A percentile compares a stretch with the other conserved stretches of the same genome.
Conservation (phyloP, 148 eudicot species). For the Talinum fruticosum region DNA sequence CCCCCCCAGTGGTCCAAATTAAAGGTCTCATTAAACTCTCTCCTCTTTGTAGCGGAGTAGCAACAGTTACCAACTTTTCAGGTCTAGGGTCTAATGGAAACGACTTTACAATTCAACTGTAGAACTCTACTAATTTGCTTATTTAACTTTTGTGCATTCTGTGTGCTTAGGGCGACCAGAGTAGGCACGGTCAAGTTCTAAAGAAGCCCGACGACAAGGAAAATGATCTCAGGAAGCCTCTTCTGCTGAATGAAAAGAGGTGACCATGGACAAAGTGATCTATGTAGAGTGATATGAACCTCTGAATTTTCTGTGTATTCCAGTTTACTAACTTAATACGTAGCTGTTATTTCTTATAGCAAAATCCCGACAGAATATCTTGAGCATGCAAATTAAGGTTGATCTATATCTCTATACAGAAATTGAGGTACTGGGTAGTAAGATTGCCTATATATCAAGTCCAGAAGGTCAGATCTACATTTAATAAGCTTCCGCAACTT, state of each 20-base stretch:
- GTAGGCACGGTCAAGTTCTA: constrained; percentile 18
- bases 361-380: not conserved
- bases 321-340: not conserved
- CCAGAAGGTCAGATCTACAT: not conserved
- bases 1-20: too few species aligned
- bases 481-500: not conserved
- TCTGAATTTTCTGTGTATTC: not conserved
- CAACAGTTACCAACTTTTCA: not conserved
- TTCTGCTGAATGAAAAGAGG: constrained; percentile 14
- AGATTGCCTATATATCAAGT: not conserved
- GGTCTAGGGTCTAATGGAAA: not conserved
- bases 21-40: too few species aligned
- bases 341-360: not conserved
- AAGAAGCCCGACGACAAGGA: constrained; percentile 27
- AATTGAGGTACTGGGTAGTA: not conserved
- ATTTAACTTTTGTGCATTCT: not conserved
- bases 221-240: constrained; percentile 18
- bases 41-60: too few species aligned
- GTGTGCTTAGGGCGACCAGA: constrained; percentile 28
- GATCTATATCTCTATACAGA: not conserved
- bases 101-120: not conserved
- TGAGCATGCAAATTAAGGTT: not conserved
- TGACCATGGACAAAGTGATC: not conserved
- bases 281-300: not conserved
- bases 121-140: not conserved